phyloP scores from a whole-genome alignment of 139 green algal species.

The Tetradesmus lagerheimii region DNA sequence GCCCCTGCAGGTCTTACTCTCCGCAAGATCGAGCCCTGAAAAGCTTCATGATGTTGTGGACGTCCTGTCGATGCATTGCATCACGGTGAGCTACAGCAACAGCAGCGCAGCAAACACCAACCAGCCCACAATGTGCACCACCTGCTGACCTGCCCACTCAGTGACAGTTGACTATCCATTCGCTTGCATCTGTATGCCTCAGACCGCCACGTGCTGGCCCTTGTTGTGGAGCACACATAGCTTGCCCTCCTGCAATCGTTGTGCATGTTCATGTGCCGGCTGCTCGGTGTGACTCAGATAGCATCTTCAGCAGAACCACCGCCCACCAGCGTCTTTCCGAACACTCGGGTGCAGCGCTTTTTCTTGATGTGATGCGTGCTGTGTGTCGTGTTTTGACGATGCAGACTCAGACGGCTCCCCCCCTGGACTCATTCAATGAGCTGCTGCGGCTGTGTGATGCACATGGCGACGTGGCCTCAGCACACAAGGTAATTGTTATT shows the following conservation, averaged over 20 bases:
- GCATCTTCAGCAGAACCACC: too few relatives aligned
- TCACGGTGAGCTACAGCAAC: slow-evolving; percentile 10
- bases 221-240: too few relatives aligned
- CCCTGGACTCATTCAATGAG: slow-evolving; percentile 36
- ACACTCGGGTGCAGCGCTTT: too few relatives aligned
- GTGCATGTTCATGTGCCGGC: too few relatives aligned
- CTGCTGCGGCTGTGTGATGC: slow-evolving; percentile 36
- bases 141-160: not conserved
- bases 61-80: slow-evolving; percentile 22
- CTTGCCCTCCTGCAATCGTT: too few relatives aligned
- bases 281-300: too few relatives aligned
- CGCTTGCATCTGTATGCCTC: not conserved
- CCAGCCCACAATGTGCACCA: too few relatives aligned
- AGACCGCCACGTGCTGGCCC: not conserved
- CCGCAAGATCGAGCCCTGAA: not conserved
- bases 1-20: slow-evolving; percentile 13
- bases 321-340: not conserved
- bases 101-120: not conserved
- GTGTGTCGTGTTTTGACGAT: not conserved
- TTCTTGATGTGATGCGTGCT: not conserved
- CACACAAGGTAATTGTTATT: slow-evolving; percentile 16
- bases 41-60: slow-evolving; percentile 41
- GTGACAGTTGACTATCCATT: not conserved
- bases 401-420: slow-evolving; percentile 35
- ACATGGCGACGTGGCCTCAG: not conserved